Conservation (phyloP, 495 filamentous ascomycete genomes). For the Chaetomium cochliodes region DNA sequence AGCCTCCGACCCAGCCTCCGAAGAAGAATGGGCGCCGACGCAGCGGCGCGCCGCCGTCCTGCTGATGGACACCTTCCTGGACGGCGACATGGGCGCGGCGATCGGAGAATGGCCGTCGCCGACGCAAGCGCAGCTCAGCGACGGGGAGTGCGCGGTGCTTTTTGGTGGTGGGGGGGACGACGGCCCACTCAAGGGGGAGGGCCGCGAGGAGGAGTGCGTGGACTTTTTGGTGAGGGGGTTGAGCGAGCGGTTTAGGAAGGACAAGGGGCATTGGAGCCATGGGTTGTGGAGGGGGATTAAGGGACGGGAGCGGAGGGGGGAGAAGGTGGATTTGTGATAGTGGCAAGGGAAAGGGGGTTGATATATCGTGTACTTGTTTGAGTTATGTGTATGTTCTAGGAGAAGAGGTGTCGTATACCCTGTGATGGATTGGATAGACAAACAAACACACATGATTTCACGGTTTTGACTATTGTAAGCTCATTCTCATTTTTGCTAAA, state of each 20-base stretch:
- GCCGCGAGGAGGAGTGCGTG: constrained; percentile 42
- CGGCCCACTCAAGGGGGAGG: constrained; percentile 4
- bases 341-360: not conserved
- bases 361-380: no score
- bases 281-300: constrained; percentile 25
- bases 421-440: no score
- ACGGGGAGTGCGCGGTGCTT: constrained; percentile 30
- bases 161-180: constrained; percentile 9
- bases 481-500: no score
- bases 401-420: no score
- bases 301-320: constrained; percentile 2
- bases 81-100: constrained; percentile 56
- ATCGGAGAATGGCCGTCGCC: constrained; percentile 48
- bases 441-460: no score
- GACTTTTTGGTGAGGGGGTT: constrained; percentile 40
- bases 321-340: constrained; percentile 30
- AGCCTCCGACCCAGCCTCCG: no score
- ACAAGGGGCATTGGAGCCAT: constrained; percentile 36
- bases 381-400: no score
- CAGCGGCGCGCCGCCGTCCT: constrained; percentile 50
- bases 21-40: constrained; percentile 41
- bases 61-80: constrained; percentile 59
- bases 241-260: constrained; percentile 18
- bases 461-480: no score
- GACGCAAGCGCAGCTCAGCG: constrained; percentile 19